These are phyloP conservation scores for Amylostereum areolatum DNA, from an alignment of 1,284 basidiomycete species.

Conservation along the genomic window DNA sequence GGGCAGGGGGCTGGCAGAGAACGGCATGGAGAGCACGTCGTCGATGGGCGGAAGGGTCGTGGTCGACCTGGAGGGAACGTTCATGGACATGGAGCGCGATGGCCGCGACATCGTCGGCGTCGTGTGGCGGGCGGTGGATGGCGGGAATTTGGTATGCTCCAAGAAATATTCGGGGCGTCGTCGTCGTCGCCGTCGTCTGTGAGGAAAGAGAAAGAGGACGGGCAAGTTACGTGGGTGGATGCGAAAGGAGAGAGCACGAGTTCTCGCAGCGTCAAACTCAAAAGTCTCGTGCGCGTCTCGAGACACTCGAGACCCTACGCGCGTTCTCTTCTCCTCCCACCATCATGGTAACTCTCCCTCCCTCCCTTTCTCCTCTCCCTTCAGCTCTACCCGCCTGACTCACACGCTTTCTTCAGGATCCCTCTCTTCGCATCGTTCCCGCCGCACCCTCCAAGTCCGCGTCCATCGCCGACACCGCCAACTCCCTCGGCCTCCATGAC, in stretches of 20 bases:
- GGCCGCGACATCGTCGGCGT: slow-evolving; percentile 41
- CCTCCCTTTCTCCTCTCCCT: not conserved
- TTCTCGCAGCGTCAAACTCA: too few species aligned
- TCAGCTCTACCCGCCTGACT: not conserved
- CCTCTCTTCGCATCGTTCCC: slow-evolving; percentile 66
- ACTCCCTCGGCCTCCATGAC: slow-evolving; percentile 74
- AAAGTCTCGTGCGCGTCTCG: too few species aligned
- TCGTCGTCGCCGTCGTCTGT: not conserved
- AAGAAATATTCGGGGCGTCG: not conserved
- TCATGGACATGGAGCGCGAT: slow-evolving; percentile 57
- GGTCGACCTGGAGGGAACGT: slow-evolving; percentile 47
- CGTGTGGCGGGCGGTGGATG: not conserved
- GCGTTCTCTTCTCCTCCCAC: slow-evolving; percentile 1
- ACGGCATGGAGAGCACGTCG: slow-evolving; percentile 54
- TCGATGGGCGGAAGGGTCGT: slow-evolving; percentile 47
- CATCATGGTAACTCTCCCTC: slow-evolving; percentile 10
- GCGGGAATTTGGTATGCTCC: too few species aligned
- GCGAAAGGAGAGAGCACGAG: not conserved
- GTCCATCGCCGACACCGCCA: slow-evolving; percentile 62
- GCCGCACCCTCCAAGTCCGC: slow-evolving; percentile 49
- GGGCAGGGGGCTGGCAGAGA: slow-evolving; percentile 31
- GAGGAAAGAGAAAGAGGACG: not conserved
- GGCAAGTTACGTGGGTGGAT: not conserved
- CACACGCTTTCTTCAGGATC: slow-evolving; percentile 36
- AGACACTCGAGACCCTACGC: not conserved